These are phyloP conservation scores for Firmiana major DNA, from an alignment of 345 rosid species.

Conservation along the genomic window DNA sequence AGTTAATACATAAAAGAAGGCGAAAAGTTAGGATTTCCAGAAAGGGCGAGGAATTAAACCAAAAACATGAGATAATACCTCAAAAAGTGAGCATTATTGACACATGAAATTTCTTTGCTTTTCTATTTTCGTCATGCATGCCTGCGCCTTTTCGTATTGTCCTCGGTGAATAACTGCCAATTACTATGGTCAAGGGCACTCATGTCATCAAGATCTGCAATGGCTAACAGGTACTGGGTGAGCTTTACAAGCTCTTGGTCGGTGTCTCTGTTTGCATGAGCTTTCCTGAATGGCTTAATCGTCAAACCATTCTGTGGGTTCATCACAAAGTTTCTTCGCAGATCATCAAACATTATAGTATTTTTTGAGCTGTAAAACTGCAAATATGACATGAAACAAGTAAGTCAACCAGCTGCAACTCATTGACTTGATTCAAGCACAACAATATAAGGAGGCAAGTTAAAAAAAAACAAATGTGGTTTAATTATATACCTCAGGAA, in stretches of 20 bases:
- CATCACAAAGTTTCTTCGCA: slow-evolving; percentile 86
- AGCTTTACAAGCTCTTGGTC: slow-evolving; percentile 88
- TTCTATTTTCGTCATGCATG: slow-evolving; percentile 33
- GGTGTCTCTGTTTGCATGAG: slow-evolving; percentile 76
- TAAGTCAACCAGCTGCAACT: slow-evolving; percentile 8
- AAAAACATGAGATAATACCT: slow-evolving; percentile 19
- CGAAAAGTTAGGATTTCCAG: neutral
- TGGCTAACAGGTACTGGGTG: slow-evolving; percentile 77
- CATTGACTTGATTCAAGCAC: neutral
- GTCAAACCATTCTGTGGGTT: slow-evolving; percentile 87
- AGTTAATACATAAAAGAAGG: neutral
- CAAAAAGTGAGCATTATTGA: slow-evolving; percentile 8
- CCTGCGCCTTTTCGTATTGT: slow-evolving; percentile 65
- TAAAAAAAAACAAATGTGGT: neutral
- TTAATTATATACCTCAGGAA: slow-evolving; percentile 61
- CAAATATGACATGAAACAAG: slow-evolving; percentile 12
- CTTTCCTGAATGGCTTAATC: slow-evolving; percentile 81
- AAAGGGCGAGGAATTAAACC: neutral
- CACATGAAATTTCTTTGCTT: slow-evolving; percentile 13
- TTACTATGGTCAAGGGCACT: slow-evolving; percentile 65
- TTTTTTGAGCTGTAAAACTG: slow-evolving; percentile 78
- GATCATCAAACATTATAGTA: slow-evolving; percentile 98
- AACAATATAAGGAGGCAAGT: neutral
- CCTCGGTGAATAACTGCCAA: slow-evolving; percentile 72
- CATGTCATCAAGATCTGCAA: slow-evolving; percentile 78